A percentile compares a stretch with the other conserved stretches of the same genome.
These are phyloP conservation scores for Cyberlindnera nakhonratchasimensis DNA, from an alignment of 805 yeast genomes.

Conservation along the genomic window DNA sequence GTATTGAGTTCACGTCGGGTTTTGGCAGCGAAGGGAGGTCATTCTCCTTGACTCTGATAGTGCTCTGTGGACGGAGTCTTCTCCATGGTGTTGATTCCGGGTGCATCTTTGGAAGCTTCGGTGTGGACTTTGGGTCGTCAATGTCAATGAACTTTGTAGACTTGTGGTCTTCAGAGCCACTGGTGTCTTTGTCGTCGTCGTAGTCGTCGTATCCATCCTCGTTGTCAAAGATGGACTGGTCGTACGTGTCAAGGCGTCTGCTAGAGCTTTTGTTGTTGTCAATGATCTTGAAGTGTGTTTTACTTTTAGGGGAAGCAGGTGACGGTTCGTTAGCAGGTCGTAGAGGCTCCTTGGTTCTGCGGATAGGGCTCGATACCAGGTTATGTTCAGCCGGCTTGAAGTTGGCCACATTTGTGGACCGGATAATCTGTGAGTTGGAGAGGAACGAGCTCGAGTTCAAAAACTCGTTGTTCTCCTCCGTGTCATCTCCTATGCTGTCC, in stretches of 20 bases:
- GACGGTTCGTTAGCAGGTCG: background rate
- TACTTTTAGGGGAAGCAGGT: background rate
- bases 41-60: constrained; percentile 12
- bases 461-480: constrained; percentile 20
- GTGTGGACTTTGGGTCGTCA: constrained; percentile 27
- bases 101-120: constrained; percentile 32
- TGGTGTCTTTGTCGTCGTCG: constrained; percentile 5
- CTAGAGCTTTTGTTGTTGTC: background rate
- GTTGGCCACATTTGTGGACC: constrained; percentile 21
- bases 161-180: constrained; percentile 10
- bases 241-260: background rate
- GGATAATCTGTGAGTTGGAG: constrained; percentile 26
- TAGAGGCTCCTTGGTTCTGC: constrained; percentile 10
- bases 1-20: constrained; percentile 11
- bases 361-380: constrained; percentile 21
- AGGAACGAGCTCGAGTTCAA: constrained; percentile 28
- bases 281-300: constrained; percentile 6
- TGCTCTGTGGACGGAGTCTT: constrained; percentile 24
- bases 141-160: constrained; percentile 24
- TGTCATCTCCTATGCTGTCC: constrained; percentile 1
- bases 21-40: constrained; percentile 5
- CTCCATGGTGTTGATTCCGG: constrained; percentile 39
- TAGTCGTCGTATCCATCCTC: constrained; percentile 1
- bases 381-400: constrained; percentile 11
- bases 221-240: constrained; percentile 2